Percentiles rank a stretch among this genome's conserved stretches.
These are phyloP conservation scores for Bretziella fagacearum DNA, from an alignment of 2,329 filamentous ascomycete species.

Conservation along the genomic window DNA sequence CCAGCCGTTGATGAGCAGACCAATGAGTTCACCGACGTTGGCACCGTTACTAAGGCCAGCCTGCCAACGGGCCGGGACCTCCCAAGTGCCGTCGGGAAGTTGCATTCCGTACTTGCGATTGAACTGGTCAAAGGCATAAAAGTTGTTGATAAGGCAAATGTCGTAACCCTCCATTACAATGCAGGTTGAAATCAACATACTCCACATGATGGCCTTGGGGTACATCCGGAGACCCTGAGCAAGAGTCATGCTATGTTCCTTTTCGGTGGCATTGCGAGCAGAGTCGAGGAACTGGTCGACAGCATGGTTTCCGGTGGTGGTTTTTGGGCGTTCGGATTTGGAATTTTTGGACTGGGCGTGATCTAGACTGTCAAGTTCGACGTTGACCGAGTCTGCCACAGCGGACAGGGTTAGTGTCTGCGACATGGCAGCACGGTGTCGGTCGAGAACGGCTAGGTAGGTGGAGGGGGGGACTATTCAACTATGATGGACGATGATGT, in stretches of 20 bases:
- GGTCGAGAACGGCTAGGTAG: not conserved
- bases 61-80: constrained; percentile 46
- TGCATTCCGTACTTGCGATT: constrained; percentile 39
- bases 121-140: constrained; percentile 46
- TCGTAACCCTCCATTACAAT: constrained; percentile 90
- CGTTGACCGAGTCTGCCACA: constrained; percentile 11
- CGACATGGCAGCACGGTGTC: constrained; percentile 8
- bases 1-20: constrained; percentile 48
- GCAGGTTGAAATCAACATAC: constrained; percentile 70
- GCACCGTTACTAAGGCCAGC: constrained; percentile 43
- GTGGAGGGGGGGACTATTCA: not conserved
- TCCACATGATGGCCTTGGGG: constrained; percentile 74
- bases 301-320: constrained; percentile 30
- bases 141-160: constrained; percentile 64
- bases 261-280: constrained; percentile 33
- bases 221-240: constrained; percentile 65
- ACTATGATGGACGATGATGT: not conserved
- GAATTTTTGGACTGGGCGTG: constrained; percentile 48
- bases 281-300: constrained; percentile 20
- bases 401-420: constrained; percentile 13
- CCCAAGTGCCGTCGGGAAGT: constrained; percentile 29
- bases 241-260: constrained; percentile 54
- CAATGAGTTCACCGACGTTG: constrained; percentile 47
- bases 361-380: constrained; percentile 11
- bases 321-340: constrained; percentile 82